Percentiles rank a stretch among this genome's conserved stretches.
phyloP scores from a whole-genome alignment of 495 filamentous ascomycete genomes.

The Geoglossum glabrum region DNA sequence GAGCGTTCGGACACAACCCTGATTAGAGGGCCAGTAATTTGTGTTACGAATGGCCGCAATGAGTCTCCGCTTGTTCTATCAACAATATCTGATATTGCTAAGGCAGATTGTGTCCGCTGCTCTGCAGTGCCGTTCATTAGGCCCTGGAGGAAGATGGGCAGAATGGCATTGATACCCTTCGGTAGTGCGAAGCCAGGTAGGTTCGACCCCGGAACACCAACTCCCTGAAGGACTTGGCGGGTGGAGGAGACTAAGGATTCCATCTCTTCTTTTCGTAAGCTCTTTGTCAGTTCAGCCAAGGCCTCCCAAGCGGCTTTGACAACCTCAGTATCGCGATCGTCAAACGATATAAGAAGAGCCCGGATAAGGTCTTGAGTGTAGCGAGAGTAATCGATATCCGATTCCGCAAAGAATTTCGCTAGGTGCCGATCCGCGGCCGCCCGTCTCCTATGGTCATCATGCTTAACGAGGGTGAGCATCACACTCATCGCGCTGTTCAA shows the following conservation, averaged over 20 bases:
- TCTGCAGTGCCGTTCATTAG: slow-evolving; percentile 88
- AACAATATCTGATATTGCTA: slow-evolving; percentile 88
- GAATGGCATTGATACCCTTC: slow-evolving; percentile 90
- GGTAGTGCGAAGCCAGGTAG: slow-evolving; percentile 80
- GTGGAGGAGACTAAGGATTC: slow-evolving; percentile 78
- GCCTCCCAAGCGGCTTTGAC: slow-evolving; percentile 88
- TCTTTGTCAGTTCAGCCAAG: slow-evolving; percentile 67
- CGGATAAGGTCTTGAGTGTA: slow-evolving; percentile 92
- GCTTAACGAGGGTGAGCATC: slow-evolving; percentile 67
- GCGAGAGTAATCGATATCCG: slow-evolving; percentile 72
- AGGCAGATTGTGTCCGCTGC: slow-evolving; percentile 73
- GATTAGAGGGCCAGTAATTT: slow-evolving; percentile 93
- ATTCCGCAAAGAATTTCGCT: slow-evolving; percentile 66
- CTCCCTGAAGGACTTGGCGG: slow-evolving; percentile 60
- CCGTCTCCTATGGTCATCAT: slow-evolving; percentile 75
- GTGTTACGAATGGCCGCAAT: slow-evolving; percentile 82
- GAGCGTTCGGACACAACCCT: slow-evolving; percentile 92
- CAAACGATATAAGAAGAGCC: slow-evolving; percentile 72
- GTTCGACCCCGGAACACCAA: slow-evolving; percentile 69
- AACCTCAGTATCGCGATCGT: slow-evolving; percentile 63
- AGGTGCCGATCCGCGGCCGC: slow-evolving; percentile 59
- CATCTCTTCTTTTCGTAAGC: slow-evolving; percentile 94
- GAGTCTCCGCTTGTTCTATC: slow-evolving; percentile 71
- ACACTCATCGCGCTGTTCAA: slow-evolving; percentile 88
- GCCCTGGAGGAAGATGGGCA: slow-evolving; percentile 94